A percentile compares a stretch with the other conserved stretches of the same genome.
Evolutionary conservation across 371 early-diverging fungal genomes (phyloP).

Genomic region (Mucor mucedo): DNA sequence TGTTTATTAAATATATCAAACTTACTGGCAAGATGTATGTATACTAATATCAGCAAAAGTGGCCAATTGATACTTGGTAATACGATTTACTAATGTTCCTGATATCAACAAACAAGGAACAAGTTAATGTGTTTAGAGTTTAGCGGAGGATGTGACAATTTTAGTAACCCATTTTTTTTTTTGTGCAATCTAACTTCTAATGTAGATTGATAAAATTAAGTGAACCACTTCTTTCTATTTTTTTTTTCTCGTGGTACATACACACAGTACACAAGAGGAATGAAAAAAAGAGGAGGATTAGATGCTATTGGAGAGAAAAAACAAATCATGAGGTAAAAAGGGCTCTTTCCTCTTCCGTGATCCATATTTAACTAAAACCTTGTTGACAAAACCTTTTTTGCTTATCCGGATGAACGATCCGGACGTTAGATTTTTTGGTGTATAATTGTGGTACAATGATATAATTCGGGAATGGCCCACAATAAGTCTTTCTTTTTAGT

Average conservation of each 20-base stretch:
- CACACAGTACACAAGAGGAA: neutral
- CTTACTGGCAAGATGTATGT: too few relatives aligned
- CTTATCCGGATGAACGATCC: neutral
- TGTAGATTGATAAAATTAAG: neutral
- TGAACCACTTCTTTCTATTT: neutral
- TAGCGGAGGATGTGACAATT: conserved; percentile 5
- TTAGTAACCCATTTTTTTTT: conserved; percentile 6
- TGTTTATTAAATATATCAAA: too few relatives aligned
- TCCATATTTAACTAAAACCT: neutral
- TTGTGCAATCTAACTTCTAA: conserved; percentile 4
- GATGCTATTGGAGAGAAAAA: neutral
- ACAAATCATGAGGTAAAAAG: neutral
- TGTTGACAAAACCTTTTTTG: neutral
- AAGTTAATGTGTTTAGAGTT: conserved; percentile 3
- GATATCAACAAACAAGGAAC: neutral
- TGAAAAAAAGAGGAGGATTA: neutral
- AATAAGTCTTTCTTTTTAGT: neutral
- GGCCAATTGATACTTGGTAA: neutral
- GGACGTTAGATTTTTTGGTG: conserved; percentile 5
- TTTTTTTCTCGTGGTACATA: neutral
- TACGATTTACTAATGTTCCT: neutral
- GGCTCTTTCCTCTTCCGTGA: neutral
- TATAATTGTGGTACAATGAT: conserved; percentile 1
- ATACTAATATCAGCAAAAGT: too few relatives aligned
- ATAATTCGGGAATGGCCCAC: neutral